phyloP scores from a whole-genome alignment of 495 filamentous ascomycete species.

The Massariosphaeria phaeospora region DNA sequence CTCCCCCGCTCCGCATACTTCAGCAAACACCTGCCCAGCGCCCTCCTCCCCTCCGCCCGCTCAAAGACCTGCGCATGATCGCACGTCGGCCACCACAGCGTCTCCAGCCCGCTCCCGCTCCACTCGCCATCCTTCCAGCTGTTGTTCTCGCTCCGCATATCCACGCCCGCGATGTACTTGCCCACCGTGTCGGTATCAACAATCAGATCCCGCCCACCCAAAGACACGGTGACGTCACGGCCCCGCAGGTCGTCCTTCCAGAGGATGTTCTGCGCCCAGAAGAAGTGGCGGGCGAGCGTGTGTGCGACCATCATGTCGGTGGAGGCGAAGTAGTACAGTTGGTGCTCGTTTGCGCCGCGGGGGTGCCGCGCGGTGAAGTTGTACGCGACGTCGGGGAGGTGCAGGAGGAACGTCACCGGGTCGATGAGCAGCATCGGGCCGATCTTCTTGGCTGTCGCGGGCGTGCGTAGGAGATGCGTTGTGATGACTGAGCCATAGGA shows the following conservation, averaged over 20 bases:
- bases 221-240: constrained; percentile 50
- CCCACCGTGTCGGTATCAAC: constrained; percentile 56
- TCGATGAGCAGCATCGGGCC: constrained; percentile 54
- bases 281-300: constrained; percentile 57
- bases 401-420: constrained; percentile 60
- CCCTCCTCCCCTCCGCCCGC: constrained; percentile 38
- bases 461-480: constrained; percentile 55
- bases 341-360: constrained; percentile 54
- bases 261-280: constrained; percentile 62
- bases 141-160: constrained; percentile 12
- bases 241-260: constrained; percentile 58
- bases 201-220: constrained; percentile 60
- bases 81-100: constrained; percentile 57
- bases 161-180: constrained; percentile 47
- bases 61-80: constrained; percentile 71
- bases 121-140: constrained; percentile 46
- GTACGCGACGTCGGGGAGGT: constrained; percentile 65
- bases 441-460: constrained; percentile 42
- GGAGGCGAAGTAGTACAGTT: constrained; percentile 62
- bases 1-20: constrained; percentile 42
- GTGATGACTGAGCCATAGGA: constrained; percentile 51
- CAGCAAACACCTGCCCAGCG: constrained; percentile 42
- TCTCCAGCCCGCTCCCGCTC: constrained; percentile 51
- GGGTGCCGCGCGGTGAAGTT: constrained; percentile 56
- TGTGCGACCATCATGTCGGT: constrained; percentile 60